Base-by-base conservation (phyloP, 345 rosid genomes). In the Gossypium sturtianum region DNA sequence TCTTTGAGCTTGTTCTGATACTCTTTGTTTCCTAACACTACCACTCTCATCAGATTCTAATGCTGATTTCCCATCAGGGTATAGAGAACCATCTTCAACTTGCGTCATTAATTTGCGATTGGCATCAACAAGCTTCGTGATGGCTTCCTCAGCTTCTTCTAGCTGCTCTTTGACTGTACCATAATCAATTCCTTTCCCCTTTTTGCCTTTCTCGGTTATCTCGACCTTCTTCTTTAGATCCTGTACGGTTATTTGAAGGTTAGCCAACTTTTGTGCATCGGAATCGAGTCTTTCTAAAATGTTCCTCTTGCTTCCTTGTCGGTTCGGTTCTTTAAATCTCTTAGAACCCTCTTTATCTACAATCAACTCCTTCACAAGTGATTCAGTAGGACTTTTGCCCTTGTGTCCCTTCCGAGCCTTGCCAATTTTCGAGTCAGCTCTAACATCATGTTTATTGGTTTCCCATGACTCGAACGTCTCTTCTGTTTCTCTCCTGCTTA, bases 231-330 rank as follows among this genome's bases (percentile, higher is more conserved):
- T 85, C 87, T 82, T 89, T 81, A 96, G 79, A 80, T 93, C 99
- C 81, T 89, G 85, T 69, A 93, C 87, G 0, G 91, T 89, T 66
- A 87, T 84, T 65, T 93, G 92, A 77, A 96, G 92, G 79, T 85
- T 89, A 54, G 93, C 75, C 69, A 96, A 85, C 84, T 93, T 96
- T 69, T 91, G 94, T 74, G 85, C 84, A 80, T 96, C 99, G 1
- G 97, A 93, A 80, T 87, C 85, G 15, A 96, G 97, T 79, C 98
- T 88, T 80, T 93, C 93, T 12, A 96, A 87, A 79, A 96, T 85
- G 78, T 87, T 93, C 81, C 83, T 86, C 82, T 79, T 80, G 82
- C 85, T 82, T 69, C 82, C 83, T 73, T 87, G 92, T 78, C 82
- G 86, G 71, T 76, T 80, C 49, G 89, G 81, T 74, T 88, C 93